These are phyloP conservation scores for Microbotryum lychnidis-dioicae DNA, from an alignment of 1,284 basidiomycete species.

Conservation along the genomic window DNA sequence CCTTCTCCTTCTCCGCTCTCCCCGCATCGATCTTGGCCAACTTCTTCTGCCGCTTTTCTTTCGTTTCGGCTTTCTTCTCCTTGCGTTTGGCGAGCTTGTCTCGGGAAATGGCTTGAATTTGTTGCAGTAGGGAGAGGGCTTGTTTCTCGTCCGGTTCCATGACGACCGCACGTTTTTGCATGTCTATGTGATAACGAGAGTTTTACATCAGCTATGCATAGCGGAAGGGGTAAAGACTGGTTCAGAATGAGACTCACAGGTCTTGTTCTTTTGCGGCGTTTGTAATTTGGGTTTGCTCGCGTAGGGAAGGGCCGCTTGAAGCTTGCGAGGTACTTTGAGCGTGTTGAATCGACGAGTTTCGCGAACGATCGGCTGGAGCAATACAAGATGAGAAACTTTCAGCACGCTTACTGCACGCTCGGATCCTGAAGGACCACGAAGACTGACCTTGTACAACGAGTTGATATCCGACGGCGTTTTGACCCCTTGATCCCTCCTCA, in stretches of 20 bases:
- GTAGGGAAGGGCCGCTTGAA: conserved; percentile 82
- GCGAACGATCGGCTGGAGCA: conserved; percentile 56
- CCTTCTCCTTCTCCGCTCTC: conserved; percentile 49
- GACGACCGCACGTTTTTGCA: conserved; percentile 87
- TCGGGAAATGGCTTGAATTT: conserved; percentile 84
- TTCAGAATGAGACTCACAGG: conserved; percentile 41
- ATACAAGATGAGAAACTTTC: neutral
- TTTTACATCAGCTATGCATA: neutral
- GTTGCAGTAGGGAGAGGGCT: conserved; percentile 85
- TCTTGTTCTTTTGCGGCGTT: conserved; percentile 61
- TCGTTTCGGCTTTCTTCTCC: conserved; percentile 71
- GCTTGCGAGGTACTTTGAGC: conserved; percentile 75
- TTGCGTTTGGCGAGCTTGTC: conserved; percentile 69
- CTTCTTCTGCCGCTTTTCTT: conserved; percentile 16
- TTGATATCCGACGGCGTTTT: conserved; percentile 76
- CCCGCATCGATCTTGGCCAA: conserved; percentile 19
- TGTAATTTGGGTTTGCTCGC: conserved; percentile 84
- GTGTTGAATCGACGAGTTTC: conserved; percentile 81
- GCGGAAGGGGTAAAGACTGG: neutral
- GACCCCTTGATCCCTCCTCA: conserved; percentile 71
- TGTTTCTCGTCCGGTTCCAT: conserved; percentile 91
- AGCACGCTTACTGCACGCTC: neutral
- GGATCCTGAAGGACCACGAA: neutral
- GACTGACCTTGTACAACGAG: conserved; percentile 69
- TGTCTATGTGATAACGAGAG: conserved; percentile 45